phyloP scores from a whole-genome alignment of 2,329 filamentous ascomycete genomes.

The Daldinia sp. region DNA sequence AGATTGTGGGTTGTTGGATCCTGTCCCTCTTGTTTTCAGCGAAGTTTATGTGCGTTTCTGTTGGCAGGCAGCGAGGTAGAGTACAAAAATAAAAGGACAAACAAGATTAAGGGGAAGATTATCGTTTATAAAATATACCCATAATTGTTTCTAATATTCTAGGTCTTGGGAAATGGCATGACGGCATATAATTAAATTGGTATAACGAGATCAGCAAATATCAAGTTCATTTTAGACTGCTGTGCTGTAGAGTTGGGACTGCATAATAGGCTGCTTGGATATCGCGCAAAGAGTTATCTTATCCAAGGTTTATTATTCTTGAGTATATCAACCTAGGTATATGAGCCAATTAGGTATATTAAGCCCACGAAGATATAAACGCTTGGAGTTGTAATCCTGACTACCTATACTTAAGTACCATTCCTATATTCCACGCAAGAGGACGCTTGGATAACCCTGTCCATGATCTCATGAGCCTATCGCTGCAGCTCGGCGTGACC shows the following conservation, averaged over 20 bases:
- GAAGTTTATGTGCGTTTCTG: background rate
- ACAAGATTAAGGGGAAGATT: background rate
- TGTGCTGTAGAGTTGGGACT: too few relatives aligned
- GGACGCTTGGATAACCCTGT: background rate
- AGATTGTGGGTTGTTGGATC: background rate
- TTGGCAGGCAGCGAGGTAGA: background rate
- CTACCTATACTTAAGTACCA: background rate
- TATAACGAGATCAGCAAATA: too few relatives aligned
- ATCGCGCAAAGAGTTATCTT: background rate
- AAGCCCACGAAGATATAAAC: background rate
- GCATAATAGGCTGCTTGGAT: too few relatives aligned
- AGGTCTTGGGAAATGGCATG: too few relatives aligned
- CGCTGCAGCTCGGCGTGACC: constrained; percentile 5
- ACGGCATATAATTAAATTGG: too few relatives aligned
- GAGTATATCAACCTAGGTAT: background rate
- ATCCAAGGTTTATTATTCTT: background rate
- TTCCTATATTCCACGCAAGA: background rate
- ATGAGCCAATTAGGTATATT: background rate
- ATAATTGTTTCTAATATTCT: too few relatives aligned
- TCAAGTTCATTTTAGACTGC: too few relatives aligned
- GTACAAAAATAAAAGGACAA: background rate
- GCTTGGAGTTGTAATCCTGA: background rate
- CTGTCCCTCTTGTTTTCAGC: background rate
- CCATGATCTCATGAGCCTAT: background rate
- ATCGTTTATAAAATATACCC: background rate